Conservation (phyloP, 2,329 filamentous ascomycete genomes). For the Colletotrichum phormii region DNA sequence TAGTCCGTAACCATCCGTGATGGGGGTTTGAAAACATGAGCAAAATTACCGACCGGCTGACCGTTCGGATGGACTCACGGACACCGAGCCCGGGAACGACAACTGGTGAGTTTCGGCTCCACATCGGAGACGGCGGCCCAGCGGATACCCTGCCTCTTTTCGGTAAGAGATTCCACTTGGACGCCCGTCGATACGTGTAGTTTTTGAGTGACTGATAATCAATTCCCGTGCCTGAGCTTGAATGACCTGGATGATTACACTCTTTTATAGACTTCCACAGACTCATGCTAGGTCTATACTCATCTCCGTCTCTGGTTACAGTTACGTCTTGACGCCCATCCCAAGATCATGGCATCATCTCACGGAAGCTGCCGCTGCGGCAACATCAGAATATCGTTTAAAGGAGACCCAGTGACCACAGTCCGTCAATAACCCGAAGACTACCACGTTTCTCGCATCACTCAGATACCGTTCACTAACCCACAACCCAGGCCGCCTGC, state of each 20-base stretch:
- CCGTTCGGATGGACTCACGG: too few relatives aligned
- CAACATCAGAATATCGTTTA: neutral
- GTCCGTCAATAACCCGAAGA: too few relatives aligned
- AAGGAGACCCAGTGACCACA: neutral
- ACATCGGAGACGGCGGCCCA: neutral
- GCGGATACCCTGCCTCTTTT: neutral
- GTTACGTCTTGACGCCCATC: too few relatives aligned
- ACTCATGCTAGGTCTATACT: neutral
- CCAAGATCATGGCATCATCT: neutral
- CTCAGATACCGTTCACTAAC: neutral
- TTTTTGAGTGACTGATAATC: neutral
- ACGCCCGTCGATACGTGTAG: neutral
- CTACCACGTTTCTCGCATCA: too few relatives aligned
- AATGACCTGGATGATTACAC: neutral
- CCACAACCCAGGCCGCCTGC: conserved; percentile 10
- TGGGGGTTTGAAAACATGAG: too few relatives aligned
- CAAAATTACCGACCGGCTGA: too few relatives aligned
- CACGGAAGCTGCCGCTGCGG: neutral
- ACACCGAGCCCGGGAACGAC: too few relatives aligned
- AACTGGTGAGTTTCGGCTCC: neutral
- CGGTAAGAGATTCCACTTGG: neutral
- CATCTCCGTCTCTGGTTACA: neutral
- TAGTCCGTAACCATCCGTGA: neutral
- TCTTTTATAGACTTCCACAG: neutral
- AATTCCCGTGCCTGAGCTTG: neutral